Evolutionary conservation across 495 filamentous ascomycete genomes (phyloP), one percentile per base, ranked within the genome.

Genomic region (Penicilliopsis zonata): DNA sequence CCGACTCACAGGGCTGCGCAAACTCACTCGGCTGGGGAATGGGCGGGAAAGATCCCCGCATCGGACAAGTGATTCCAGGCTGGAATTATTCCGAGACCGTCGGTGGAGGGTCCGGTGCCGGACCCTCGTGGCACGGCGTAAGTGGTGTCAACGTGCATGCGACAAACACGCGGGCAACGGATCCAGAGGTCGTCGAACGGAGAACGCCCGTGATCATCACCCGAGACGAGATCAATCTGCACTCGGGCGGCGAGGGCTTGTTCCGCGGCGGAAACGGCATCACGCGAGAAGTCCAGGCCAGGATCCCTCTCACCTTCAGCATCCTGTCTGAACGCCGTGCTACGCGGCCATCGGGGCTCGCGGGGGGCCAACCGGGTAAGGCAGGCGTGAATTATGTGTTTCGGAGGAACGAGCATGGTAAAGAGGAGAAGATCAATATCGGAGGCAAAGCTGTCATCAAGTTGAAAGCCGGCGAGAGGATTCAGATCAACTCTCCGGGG

Each of bases 41-140:
- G 15, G 55, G 50, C 9, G 52, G 52, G 13, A 49, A 37, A 16
- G 44, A 55, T 15, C 39, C 48, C 3, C 46, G 32, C 5, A 46
- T 41, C 4, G 45, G 45, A 8, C 31, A 47, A 19, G 38, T 44
- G 9, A 30, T 39, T 1, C 46, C 50, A 14, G 86, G 86, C 4
- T 96, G 93, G 49, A 86, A 83, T 8, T 96, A 96, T 63, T 93
- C 92, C 57, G 86, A 94, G 60, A 94, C 86, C 2, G 90, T 94
- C 51, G 82, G 83, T 5, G 88, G 88, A 18, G 88, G 88, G 2
- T 78, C 70, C 34, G 88, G 88, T 28, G 88, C 86, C 0, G 83
- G 84, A 0, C 67, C 76, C 0, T 65, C 65, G 16, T 93, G 86
- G 86, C 69, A 85, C 36, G 88, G 88, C 15, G 83, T 79, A 2